Base-by-base conservation (phyloP, 2,329 filamentous ascomycete genomes). In the Stagonosporopsis vannaccii region DNA sequence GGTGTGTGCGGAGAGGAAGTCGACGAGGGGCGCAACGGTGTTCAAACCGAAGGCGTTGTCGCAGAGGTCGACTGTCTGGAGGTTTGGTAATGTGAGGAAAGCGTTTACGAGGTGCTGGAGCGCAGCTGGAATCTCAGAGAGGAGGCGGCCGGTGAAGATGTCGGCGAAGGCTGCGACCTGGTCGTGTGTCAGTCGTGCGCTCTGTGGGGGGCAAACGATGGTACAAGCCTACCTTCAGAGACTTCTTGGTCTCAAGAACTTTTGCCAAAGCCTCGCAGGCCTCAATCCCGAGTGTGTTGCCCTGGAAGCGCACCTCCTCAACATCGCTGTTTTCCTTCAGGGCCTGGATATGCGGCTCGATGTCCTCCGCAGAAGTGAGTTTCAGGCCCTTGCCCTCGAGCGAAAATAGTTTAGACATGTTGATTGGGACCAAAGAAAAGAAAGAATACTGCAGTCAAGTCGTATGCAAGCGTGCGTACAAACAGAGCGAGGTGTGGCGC, bases 41-140 rank as follows among this genome's bases (percentile, higher is more conserved):
- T 97, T 97, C 59, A 97, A 87, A 53, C 95, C 95, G 71, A 99
- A 99, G 41, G 95, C 95, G 78, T 99, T 99, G 79, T 99, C 95
- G 79, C 94, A 97, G 36, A 99, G 85, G 78, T 98, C 96, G 78
- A 99, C 85, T 26, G 93, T 97, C 76, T 90, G 90, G 40, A 99
- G 88, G 54, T 91, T 88, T 1, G 90, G 89, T 50, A 96, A 89
- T 71, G 92, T 90, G 54, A 97, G 87, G 37, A 98, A 87, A 4
- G 94, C 89, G 36, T 88, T 92, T 50, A 99, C 87, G 43, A 99
- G 87, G 56, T 86, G 88, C 41, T 90, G 90, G 51, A 99, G 86
- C 7, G 95, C 94, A 62, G 90, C 89, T 43, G 95, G 95, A 62
- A 99, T 99, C 77, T 99, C 95, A 77, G 88, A 90, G 61, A 98